These are phyloP conservation scores for Datura wrightii DNA, from an alignment of 257 asterid species.

Conservation along the genomic window DNA sequence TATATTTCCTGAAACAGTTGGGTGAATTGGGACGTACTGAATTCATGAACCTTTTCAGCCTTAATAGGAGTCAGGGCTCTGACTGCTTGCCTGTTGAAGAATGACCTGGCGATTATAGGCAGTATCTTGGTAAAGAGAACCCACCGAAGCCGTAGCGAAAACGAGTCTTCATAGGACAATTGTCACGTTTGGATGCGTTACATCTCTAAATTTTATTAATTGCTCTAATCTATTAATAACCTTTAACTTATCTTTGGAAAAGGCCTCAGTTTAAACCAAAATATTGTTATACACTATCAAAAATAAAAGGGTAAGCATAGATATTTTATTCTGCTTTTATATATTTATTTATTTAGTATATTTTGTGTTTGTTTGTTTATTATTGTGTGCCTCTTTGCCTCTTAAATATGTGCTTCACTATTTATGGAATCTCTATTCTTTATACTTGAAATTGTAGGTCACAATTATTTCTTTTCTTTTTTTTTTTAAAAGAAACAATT, in stretches of 20 bases:
- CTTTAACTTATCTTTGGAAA: background rate
- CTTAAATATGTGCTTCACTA: too few species aligned
- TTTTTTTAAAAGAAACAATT: too few species aligned
- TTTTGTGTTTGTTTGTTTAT: background rate
- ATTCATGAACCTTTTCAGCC: background rate
- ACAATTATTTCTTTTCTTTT: too few species aligned
- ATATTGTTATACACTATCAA: background rate
- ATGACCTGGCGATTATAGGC: too few species aligned
- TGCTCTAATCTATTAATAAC: background rate
- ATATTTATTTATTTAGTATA: background rate
- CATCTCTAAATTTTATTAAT: background rate
- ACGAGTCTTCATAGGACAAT: background rate
- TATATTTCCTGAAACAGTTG: too few species aligned
- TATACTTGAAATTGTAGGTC: background rate
- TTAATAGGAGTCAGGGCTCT: too few species aligned
- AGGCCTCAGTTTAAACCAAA: background rate
- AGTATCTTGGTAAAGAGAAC: too few species aligned
- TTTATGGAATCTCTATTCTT: background rate
- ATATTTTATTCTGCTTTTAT: background rate
- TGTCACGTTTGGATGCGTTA: background rate
- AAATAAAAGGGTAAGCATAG: background rate
- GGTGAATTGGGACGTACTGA: background rate
- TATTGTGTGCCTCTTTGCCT: background rate
- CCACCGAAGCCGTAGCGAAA: background rate
- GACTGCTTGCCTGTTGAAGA: too few species aligned